These are phyloP conservation scores for Trichosanthes cucumerina DNA, from an alignment of 306 rosid genomes.

Conservation along the genomic window DNA sequence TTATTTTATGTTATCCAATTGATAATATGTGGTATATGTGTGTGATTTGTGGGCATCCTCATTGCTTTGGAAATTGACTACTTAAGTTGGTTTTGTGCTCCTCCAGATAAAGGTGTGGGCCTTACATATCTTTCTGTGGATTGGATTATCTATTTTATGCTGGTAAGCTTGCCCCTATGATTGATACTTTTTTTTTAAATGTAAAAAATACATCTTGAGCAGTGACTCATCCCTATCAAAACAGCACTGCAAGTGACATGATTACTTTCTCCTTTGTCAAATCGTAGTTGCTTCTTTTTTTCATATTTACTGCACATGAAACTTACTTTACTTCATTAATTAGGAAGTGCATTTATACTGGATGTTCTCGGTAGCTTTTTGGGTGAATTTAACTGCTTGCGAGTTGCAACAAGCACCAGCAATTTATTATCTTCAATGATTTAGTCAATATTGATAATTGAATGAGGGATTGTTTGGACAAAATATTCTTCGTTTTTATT, in stretches of 20 bases:
- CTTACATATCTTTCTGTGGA: conserved; percentile 11
- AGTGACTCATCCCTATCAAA: neutral
- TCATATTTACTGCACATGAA: neutral
- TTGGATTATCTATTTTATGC: neutral
- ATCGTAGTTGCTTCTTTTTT: neutral
- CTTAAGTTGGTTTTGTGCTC: conserved; percentile 22
- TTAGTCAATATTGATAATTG: neutral
- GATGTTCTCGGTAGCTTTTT: neutral
- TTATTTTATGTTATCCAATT: conserved; percentile 13
- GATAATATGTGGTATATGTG: conserved; percentile 3
- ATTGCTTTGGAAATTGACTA: conserved; percentile 9
- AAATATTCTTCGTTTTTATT: neutral
- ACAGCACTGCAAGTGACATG: neutral
- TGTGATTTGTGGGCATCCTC: conserved; percentile 16
- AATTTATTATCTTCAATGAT: neutral
- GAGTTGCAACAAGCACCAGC: neutral
- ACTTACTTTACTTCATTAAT: neutral
- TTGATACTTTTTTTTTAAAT: neutral
- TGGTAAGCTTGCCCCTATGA: neutral
- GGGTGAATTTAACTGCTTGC: neutral
- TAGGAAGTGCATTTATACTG: neutral
- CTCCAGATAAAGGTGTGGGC: conserved; percentile 24
- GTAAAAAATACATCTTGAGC: neutral
- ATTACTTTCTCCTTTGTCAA: neutral
- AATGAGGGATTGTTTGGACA: neutral